Evolutionary conservation across 108 stramenopile species (phyloP).

Genomic region (Parietichytrium sp.): DNA sequence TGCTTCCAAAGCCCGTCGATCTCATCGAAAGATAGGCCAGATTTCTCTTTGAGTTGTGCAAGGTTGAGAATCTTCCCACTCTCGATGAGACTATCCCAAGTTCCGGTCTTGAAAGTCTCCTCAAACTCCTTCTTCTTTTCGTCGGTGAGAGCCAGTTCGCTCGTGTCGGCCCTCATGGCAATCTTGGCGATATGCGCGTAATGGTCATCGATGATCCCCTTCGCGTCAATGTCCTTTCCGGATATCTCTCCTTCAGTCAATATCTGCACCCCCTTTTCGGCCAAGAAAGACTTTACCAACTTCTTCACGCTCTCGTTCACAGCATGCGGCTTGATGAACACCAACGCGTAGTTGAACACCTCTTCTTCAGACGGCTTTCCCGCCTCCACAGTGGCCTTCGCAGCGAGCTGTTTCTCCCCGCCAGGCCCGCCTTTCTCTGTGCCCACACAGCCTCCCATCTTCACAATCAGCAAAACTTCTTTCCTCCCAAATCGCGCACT

Average conservation of each 20-base stretch:
- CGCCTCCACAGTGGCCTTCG: no score
- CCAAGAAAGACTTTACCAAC: background rate
- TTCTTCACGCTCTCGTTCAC: background rate
- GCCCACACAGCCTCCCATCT: no score
- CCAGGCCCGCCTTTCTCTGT: no score
- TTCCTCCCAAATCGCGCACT: no score
- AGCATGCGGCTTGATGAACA: conserved; percentile 48
- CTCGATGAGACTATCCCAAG: background rate
- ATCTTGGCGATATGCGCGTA: conserved; percentile 40
- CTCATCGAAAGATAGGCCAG: background rate
- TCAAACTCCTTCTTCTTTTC: background rate
- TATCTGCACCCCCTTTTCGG: background rate
- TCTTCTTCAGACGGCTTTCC: no score
- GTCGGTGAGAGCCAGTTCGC: background rate
- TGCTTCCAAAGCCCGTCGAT: conserved; percentile 20
- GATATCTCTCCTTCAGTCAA: background rate
- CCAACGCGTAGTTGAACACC: conserved; percentile 27
- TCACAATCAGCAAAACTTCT: no score
- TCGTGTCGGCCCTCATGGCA: background rate
- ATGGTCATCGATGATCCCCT: conserved; percentile 38
- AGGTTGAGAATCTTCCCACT: conserved; percentile 10
- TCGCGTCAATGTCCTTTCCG: conserved; percentile 36
- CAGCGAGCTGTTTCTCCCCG: no score
- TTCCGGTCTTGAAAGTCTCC: background rate
- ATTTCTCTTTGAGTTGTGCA: background rate